A percentile compares a stretch with the other conserved stretches of the same genome.
phyloP scores from a whole-genome alignment of 2,329 filamentous ascomycete species.

The Bipolaris cookei region DNA sequence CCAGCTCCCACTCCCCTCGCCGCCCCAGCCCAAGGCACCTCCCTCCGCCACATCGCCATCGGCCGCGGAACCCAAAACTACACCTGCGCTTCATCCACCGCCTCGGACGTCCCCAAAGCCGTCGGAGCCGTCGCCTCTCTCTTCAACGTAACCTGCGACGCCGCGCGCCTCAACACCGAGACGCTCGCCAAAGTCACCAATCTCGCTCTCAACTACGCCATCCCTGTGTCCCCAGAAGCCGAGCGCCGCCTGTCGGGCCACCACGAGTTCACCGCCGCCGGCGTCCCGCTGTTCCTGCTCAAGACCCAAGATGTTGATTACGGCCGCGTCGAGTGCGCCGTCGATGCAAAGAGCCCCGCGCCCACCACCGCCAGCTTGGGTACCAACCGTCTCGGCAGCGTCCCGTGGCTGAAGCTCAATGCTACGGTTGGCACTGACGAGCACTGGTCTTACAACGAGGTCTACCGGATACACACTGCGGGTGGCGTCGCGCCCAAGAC shows the following conservation, averaged over 20 bases:
- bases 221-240: constrained; percentile 53
- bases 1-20: constrained; percentile 66
- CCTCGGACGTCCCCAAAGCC: constrained; percentile 66
- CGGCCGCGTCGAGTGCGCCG: constrained; percentile 69
- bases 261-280: constrained; percentile 78
- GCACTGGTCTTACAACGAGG: constrained; percentile 65
- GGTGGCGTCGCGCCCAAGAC: constrained; percentile 77
- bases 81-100: constrained; percentile 70
- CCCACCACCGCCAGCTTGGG: constrained; percentile 67
- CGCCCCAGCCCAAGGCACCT: constrained; percentile 64
- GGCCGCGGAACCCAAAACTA: constrained; percentile 95
- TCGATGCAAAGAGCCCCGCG: constrained; percentile 66
- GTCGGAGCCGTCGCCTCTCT: constrained; percentile 81
- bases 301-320: constrained; percentile 60
- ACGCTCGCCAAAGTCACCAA: constrained; percentile 69
- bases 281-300: constrained; percentile 81
- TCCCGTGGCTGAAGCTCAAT: constrained; percentile 79
- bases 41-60: constrained; percentile 78
- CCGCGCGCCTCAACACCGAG: constrained; percentile 62
- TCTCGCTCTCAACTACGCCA: constrained; percentile 71
- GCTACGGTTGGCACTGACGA: constrained; percentile 29
- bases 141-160: constrained; percentile 85
- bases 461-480: constrained; percentile 84
- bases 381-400: constrained; percentile 64
- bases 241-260: constrained; percentile 72